Conservation (phyloP, 2,329 filamentous ascomycete species). For the Fusarium anguioides region DNA sequence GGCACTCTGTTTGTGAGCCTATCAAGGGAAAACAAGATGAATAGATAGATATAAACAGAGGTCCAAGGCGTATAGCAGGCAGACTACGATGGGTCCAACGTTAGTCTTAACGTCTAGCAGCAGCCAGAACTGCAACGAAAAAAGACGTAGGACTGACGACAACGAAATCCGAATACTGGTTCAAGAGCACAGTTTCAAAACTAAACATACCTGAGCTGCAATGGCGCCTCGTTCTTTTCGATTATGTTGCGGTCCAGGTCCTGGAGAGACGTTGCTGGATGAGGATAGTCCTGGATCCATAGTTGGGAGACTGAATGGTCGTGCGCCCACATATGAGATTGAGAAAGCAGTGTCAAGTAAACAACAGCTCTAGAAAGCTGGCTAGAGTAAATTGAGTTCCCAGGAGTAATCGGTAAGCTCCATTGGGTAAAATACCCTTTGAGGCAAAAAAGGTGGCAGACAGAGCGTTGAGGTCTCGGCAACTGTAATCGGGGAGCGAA, state of each 20-base stretch:
- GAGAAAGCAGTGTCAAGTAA: slow-evolving; percentile 3
- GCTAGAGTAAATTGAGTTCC: slow-evolving; percentile 30
- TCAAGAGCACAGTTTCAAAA: neutral
- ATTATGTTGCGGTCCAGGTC: slow-evolving; percentile 48
- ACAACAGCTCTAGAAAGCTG: slow-evolving; percentile 44
- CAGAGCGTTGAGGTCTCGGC: slow-evolving; percentile 28
- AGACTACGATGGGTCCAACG: neutral
- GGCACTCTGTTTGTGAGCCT: neutral
- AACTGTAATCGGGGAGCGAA: slow-evolving; percentile 15
- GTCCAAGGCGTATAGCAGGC: neutral
- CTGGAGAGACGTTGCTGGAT: slow-evolving; percentile 49
- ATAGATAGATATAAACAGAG: neutral
- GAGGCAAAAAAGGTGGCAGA: slow-evolving; percentile 10
- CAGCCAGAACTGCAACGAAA: neutral
- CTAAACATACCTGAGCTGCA: slow-evolving; percentile 52
- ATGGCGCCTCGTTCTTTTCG: slow-evolving; percentile 55
- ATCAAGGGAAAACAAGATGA: too few relatives aligned
- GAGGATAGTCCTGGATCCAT: slow-evolving; percentile 44
- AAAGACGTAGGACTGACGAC: neutral
- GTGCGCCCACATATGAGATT: slow-evolving; percentile 38
- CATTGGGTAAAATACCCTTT: slow-evolving; percentile 36
- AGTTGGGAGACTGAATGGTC: slow-evolving; percentile 29
- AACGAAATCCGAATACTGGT: neutral
- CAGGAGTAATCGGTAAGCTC: slow-evolving; percentile 28
- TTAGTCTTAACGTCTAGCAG: neutral